Conservation (phyloP, 1,284 basidiomycete species). For the Apiotrichum brassicae region DNA sequence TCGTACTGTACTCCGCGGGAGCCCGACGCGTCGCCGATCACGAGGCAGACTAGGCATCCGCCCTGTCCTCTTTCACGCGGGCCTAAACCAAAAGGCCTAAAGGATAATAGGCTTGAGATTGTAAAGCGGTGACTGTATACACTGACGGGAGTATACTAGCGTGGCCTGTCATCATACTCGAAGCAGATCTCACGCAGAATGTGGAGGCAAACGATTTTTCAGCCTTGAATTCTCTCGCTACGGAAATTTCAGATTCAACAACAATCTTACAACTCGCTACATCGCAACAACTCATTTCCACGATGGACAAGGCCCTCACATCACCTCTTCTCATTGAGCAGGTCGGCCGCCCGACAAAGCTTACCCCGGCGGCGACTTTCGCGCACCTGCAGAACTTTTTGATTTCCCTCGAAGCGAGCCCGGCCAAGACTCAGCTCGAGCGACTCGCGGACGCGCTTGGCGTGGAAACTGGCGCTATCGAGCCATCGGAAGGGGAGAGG, state of each 20-base stretch:
- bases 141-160: not conserved
- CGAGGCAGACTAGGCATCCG: no score
- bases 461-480: constrained; percentile 38
- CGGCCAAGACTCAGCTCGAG: constrained; percentile 42
- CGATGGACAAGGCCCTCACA: constrained; percentile 43
- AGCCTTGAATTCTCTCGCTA: not conserved
- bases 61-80: no score
- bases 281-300: not conserved
- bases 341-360: constrained; percentile 23
- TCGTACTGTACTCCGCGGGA: no score
- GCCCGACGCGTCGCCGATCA: no score
- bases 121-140: no score
- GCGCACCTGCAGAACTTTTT: constrained; percentile 32
- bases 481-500: constrained; percentile 29
- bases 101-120: no score
- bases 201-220: no score
- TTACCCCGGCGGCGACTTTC: constrained; percentile 27
- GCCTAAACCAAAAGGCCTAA: no score
- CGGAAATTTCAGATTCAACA: not conserved
- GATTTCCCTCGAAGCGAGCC: constrained; percentile 20
- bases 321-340: constrained; percentile 39
- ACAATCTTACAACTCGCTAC: no score
- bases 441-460: constrained; percentile 43
- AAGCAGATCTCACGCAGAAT: no score
- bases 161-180: not conserved